Evolutionary conservation across 768 basidiomycete genomes (phyloP).

Genomic region (Dacryopinax spathularia): DNA sequence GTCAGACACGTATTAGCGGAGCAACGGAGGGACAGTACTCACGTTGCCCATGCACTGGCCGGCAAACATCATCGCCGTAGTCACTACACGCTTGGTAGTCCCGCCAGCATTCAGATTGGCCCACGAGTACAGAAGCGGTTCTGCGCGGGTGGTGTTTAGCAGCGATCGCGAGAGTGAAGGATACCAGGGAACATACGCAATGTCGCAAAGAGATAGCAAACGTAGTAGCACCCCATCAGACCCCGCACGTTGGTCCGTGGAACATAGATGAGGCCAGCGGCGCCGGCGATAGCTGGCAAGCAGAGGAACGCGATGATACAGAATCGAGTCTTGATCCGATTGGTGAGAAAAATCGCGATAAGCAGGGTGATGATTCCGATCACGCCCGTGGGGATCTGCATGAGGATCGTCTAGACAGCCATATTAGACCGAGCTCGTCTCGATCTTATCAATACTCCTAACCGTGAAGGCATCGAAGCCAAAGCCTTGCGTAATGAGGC

Average conservation of each 20-base stretch:
- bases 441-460: no score
- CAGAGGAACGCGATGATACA: conserved; percentile 26
- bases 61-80: conserved; percentile 32
- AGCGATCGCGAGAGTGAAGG: no score
- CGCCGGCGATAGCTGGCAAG: conserved; percentile 29
- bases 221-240: no score
- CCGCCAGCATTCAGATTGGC: conserved; percentile 16
- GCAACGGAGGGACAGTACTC: conserved; percentile 8
- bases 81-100: conserved; percentile 22
- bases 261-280: conserved; percentile 23
- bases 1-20: no score
- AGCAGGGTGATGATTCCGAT: conserved; percentile 31
- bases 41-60: conserved; percentile 36
- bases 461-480: no score
- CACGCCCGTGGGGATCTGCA: conserved; percentile 35
- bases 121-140: conserved; percentile 26
- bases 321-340: conserved; percentile 28
- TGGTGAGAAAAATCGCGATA: conserved; percentile 26
- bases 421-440: conserved; percentile 33
- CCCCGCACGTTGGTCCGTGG: conserved; percentile 13
- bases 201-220: no score
- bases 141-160: no score
- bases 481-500: conserved; percentile 29
- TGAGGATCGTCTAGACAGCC: conserved; percentile 31
- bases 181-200: no score